These are phyloP conservation scores for Ormosia emarginata DNA, from an alignment of 306 rosid species.

Conservation along the genomic window DNA sequence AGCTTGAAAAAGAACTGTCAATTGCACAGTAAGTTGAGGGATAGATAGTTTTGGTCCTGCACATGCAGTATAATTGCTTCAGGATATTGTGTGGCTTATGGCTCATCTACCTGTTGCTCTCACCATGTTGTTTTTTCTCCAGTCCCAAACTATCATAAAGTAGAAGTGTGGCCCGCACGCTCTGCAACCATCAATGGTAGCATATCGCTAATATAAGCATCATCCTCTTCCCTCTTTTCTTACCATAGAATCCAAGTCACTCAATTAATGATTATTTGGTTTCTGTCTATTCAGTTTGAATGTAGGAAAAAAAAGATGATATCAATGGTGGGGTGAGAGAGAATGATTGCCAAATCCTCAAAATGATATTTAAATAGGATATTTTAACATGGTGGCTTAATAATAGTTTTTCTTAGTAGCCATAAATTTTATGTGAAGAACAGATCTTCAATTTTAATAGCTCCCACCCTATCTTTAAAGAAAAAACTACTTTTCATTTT, in stretches of 20 bases:
- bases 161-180: conserved; percentile 9
- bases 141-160: conserved; percentile 18
- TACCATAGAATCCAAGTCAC: conserved; percentile 13
- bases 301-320: conserved; percentile 14
- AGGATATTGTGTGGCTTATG: conserved; percentile 22
- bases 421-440: not conserved
- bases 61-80: not conserved
- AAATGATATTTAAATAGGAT: conserved; percentile 39
- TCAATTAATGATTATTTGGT: conserved; percentile 35
- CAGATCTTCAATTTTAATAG: not conserved
- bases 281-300: conserved; percentile 35
- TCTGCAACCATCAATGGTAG: conserved; percentile 24
- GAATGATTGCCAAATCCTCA: conserved; percentile 53
- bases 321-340: conserved; percentile 45
- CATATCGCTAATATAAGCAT: conserved; percentile 15
- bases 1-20: conserved; percentile 28
- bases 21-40: conserved; percentile 18
- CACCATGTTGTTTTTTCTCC: conserved; percentile 22
- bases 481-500: not conserved
- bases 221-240: not conserved
- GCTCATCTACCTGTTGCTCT: conserved; percentile 25
- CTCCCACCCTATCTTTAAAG: not conserved
- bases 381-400: conserved; percentile 23
- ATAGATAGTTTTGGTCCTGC: conserved; percentile 17
- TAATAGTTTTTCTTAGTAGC: not conserved